These are phyloP conservation scores for Akanthomyces lecanii DNA, from an alignment of 2,329 filamentous ascomycete genomes.

Conservation along the genomic window DNA sequence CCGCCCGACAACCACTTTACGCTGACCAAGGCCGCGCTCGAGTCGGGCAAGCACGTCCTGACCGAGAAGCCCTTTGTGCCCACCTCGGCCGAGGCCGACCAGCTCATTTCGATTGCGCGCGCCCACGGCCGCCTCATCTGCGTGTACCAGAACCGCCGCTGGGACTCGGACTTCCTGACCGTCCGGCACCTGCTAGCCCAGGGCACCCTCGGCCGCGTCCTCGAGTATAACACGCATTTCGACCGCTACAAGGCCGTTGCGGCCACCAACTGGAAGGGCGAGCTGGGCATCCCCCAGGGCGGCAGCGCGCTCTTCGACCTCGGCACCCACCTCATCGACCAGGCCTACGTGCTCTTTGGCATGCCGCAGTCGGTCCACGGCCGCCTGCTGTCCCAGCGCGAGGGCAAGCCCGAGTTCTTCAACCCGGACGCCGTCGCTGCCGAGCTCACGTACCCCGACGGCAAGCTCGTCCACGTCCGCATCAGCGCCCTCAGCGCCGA, in stretches of 20 bases:
- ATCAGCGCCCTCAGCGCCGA: slow-evolving; percentile 67
- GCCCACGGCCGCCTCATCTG: slow-evolving; percentile 51
- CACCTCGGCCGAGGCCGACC: slow-evolving; percentile 61
- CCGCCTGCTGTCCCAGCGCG: slow-evolving; percentile 63
- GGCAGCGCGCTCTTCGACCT: slow-evolving; percentile 70
- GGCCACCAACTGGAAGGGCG: slow-evolving; percentile 63
- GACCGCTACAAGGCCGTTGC: slow-evolving; percentile 64
- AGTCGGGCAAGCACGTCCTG: slow-evolving; percentile 71
- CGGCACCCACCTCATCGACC: slow-evolving; percentile 72
- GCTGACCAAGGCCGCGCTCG: slow-evolving; percentile 60
- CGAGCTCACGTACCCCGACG: slow-evolving; percentile 60
- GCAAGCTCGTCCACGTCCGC: slow-evolving; percentile 64
- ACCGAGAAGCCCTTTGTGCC: slow-evolving; percentile 83
- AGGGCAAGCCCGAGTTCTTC: slow-evolving; percentile 38
- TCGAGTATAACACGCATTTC: slow-evolving; percentile 77
- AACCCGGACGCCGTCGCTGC: slow-evolving; percentile 59
- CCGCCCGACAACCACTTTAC: slow-evolving; percentile 67
- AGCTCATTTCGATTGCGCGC: slow-evolving; percentile 54
- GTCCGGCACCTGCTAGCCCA: slow-evolving; percentile 58
- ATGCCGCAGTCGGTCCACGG: slow-evolving; percentile 63
- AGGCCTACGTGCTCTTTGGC: slow-evolving; percentile 67
- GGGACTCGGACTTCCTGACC: slow-evolving; percentile 73
- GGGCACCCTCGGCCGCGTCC: slow-evolving; percentile 62
- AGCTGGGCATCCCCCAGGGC: slow-evolving; percentile 54
- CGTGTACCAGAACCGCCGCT: slow-evolving; percentile 75